Percentiles rank a stretch among this genome's conserved stretches.
Evolutionary conservation across 1,139 yeast species (phyloP).

Genomic region (Yamadazyma siamensis): DNA sequence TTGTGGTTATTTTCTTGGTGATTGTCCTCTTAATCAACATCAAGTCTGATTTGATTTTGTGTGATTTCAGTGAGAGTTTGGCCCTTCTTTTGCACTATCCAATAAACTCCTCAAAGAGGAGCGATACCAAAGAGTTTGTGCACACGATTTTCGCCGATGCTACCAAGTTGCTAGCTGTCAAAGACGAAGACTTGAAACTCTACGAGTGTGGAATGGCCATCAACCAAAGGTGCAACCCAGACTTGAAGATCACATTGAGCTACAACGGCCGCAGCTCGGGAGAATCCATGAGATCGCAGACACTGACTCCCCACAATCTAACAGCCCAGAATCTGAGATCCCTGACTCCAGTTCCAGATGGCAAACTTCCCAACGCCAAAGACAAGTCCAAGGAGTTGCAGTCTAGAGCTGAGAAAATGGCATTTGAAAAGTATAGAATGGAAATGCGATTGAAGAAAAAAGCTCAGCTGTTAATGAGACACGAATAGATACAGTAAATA

Average conservation of each 20-base stretch:
- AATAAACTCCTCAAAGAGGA: conserved; percentile 14
- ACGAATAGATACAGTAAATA: conserved; percentile 2
- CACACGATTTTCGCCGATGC: conserved; percentile 29
- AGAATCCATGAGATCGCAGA: conserved; percentile 15
- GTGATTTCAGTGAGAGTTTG: conserved; percentile 64
- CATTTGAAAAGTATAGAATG: conserved; percentile 40
- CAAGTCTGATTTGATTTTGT: conserved; percentile 44
- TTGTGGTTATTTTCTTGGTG: conserved; percentile 47
- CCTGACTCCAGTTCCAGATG: not conserved
- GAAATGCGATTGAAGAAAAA: conserved; percentile 46
- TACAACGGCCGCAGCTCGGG: conserved; percentile 19
- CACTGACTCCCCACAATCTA: conserved; percentile 11
- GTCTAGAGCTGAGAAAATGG: conserved; percentile 31
- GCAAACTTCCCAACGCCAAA: not conserved
- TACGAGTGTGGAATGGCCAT: conserved; percentile 39
- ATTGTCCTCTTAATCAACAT: conserved; percentile 51
- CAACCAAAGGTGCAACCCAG: conserved; percentile 34
- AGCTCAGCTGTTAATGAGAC: conserved; percentile 34
- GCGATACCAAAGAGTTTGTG: conserved; percentile 18
- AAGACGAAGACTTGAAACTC: conserved; percentile 35
- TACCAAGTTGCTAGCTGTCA: conserved; percentile 23
- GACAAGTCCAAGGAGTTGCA: conserved; percentile 4
- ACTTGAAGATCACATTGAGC: conserved; percentile 32
- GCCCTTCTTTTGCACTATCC: conserved; percentile 61
- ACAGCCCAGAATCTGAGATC: conserved; percentile 4